Evolutionary conservation across 805 yeast species (phyloP).

Genomic region (Schwanniomyces yamadae): DNA sequence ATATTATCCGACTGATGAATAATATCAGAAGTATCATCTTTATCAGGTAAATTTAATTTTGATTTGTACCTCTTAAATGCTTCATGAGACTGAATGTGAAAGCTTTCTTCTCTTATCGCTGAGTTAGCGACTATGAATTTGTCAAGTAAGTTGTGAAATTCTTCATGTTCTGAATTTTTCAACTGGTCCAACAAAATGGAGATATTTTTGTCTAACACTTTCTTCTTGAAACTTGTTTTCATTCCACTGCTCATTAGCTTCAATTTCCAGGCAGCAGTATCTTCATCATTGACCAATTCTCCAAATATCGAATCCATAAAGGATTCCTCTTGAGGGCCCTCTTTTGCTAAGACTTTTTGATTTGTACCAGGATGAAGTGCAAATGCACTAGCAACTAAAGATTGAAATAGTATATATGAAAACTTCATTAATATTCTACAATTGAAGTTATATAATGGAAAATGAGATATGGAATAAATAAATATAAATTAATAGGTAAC

Average conservation of each 20-base stretch:
- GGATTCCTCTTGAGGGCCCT: not conserved
- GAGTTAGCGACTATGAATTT: not conserved
- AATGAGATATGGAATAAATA: too few species aligned
- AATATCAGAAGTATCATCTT: slow-evolving; percentile 36
- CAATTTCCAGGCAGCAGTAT: slow-evolving; percentile 9
- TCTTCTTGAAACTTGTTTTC: not conserved
- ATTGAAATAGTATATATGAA: not conserved
- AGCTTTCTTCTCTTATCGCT: not conserved
- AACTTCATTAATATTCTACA: too few species aligned
- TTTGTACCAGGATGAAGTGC: not conserved
- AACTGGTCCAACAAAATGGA: not conserved
- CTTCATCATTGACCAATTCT: slow-evolving; percentile 18
- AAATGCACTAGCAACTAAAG: not conserved
- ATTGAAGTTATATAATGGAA: too few species aligned
- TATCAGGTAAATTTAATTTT: slow-evolving; percentile 28
- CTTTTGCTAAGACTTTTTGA: not conserved
- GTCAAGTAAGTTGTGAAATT: not conserved
- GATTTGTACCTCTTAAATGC: slow-evolving; percentile 11
- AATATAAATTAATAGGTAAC: too few species aligned
- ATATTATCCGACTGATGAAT: slow-evolving; percentile 12
- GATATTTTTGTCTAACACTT: too few species aligned
- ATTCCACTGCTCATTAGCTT: slow-evolving; percentile 7
- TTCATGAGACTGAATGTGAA: slow-evolving; percentile 7
- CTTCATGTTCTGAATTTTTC: not conserved
- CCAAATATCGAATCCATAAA: slow-evolving; percentile 28